Evolutionary conservation across 352 stramenopile species (phyloP).

Genomic region (Phytophthora cryptogea): DNA sequence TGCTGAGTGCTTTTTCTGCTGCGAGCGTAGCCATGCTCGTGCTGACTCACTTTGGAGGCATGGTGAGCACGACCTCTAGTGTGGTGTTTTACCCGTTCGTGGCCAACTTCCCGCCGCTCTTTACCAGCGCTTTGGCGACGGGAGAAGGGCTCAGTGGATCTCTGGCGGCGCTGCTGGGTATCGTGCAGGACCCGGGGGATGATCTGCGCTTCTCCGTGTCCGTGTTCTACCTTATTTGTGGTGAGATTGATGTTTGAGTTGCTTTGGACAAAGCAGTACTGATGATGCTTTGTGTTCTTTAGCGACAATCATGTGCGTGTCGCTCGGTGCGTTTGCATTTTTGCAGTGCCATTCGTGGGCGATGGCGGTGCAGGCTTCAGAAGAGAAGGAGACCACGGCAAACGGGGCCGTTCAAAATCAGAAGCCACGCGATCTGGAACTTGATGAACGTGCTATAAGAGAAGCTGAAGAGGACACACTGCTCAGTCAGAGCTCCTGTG

Average conservation of each 20-base stretch:
- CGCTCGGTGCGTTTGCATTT: constrained; percentile 57
- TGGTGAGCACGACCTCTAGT: constrained; percentile 73
- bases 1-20: neutral
- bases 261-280: neutral
- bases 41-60: constrained; percentile 64
- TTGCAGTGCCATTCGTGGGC: constrained; percentile 53
- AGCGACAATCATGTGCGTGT: constrained; percentile 62
- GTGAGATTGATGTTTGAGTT: constrained; percentile 24
- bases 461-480: constrained; percentile 37
- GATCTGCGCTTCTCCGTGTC: constrained; percentile 61
- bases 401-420: constrained; percentile 6
- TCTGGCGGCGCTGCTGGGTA: constrained; percentile 55
- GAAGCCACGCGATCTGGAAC: constrained; percentile 6
- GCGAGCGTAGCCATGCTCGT: constrained; percentile 53
- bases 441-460: constrained; percentile 1
- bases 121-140: constrained; percentile 66
- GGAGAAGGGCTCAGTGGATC: constrained; percentile 71
- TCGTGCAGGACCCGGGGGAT: constrained; percentile 62
- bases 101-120: constrained; percentile 60
- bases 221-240: constrained; percentile 62
- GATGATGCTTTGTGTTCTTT: neutral
- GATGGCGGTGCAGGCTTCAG: constrained; percentile 13
- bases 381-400: neutral
- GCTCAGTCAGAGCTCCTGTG: constrained; percentile 22
- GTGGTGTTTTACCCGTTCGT: constrained; percentile 81